These are phyloP conservation scores for Paraphoma chrysanthemicola DNA, from an alignment of 2,329 filamentous ascomycete species.

Conservation along the genomic window DNA sequence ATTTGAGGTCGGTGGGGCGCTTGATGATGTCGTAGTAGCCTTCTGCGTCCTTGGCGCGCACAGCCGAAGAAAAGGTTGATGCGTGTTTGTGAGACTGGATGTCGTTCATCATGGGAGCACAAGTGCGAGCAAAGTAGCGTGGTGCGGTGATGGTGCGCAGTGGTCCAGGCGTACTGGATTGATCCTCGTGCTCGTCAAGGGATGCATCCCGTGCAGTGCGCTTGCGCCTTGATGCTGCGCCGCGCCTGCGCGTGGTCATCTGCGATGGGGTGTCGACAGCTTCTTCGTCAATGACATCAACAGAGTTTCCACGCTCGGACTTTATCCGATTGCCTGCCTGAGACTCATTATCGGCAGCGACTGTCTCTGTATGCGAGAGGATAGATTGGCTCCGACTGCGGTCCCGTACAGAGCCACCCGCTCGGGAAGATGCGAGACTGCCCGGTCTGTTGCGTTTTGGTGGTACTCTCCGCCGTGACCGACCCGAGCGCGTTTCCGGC, in stretches of 20 bases:
- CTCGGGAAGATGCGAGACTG: slow-evolving; percentile 56
- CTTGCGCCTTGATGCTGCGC: slow-evolving; percentile 49
- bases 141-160: slow-evolving; percentile 50
- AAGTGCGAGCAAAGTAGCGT: slow-evolving; percentile 58
- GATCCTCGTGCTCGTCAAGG: slow-evolving; percentile 40
- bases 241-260: slow-evolving; percentile 41
- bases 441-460: slow-evolving; percentile 40
- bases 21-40: slow-evolving; percentile 61
- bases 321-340: slow-evolving; percentile 52
- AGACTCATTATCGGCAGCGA: slow-evolving; percentile 50
- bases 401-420: slow-evolving; percentile 52
- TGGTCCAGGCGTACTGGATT: slow-evolving; percentile 31
- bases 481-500: slow-evolving; percentile 36
- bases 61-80: slow-evolving; percentile 57
- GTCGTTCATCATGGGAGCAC: slow-evolving; percentile 58
- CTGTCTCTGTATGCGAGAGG: slow-evolving; percentile 53
- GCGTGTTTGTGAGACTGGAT: slow-evolving; percentile 60
- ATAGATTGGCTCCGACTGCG: slow-evolving; percentile 59
- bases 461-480: slow-evolving; percentile 39
- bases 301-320: slow-evolving; percentile 55
- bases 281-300: slow-evolving; percentile 50
- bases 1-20: slow-evolving; percentile 59
- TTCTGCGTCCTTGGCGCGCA: slow-evolving; percentile 58
- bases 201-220: slow-evolving; percentile 45
- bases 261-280: slow-evolving; percentile 35